These are phyloP conservation scores for Paecilomyces niveus DNA, from an alignment of 2,329 filamentous ascomycete genomes.

Conservation along the genomic window DNA sequence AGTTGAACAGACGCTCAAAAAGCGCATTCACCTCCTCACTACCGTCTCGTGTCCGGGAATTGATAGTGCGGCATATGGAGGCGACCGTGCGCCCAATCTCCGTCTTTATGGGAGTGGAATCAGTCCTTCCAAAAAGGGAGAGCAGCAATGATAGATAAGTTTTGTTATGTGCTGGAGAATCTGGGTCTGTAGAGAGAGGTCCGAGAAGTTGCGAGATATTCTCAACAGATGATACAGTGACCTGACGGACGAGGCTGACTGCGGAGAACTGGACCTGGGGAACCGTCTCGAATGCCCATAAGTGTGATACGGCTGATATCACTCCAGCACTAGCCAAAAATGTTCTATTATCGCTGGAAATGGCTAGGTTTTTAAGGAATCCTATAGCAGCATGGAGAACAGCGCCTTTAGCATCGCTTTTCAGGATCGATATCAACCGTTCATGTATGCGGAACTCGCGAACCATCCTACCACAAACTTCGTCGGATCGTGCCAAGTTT, in stretches of 20 bases:
- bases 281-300: constrained; percentile 36
- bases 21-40: constrained; percentile 15
- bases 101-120: constrained; percentile 38
- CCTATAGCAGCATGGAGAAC: constrained; percentile 39
- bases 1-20: constrained; percentile 25
- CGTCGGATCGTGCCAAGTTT: constrained; percentile 39
- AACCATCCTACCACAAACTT: constrained; percentile 35
- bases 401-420: constrained; percentile 29
- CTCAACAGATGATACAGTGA: constrained; percentile 28
- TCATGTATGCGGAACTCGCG: constrained; percentile 31
- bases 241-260: constrained; percentile 33
- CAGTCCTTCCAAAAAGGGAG: constrained; percentile 33
- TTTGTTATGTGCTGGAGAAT: constrained; percentile 19
- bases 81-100: constrained; percentile 42
- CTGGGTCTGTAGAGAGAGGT: constrained; percentile 19
- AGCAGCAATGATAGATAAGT: constrained; percentile 38
- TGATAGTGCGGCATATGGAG: constrained; percentile 36
- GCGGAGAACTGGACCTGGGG: constrained; percentile 40
- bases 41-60: constrained; percentile 19
- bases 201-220: constrained; percentile 33
- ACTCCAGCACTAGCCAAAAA: constrained; percentile 32
- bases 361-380: constrained; percentile 43
- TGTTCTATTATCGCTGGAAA: constrained; percentile 35
- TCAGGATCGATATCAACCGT: constrained; percentile 33
- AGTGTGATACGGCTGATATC: constrained; percentile 29